Evolutionary conservation across 1,139 yeast genomes (phyloP).

Genomic region (Yamadazyma conglobata): DNA sequence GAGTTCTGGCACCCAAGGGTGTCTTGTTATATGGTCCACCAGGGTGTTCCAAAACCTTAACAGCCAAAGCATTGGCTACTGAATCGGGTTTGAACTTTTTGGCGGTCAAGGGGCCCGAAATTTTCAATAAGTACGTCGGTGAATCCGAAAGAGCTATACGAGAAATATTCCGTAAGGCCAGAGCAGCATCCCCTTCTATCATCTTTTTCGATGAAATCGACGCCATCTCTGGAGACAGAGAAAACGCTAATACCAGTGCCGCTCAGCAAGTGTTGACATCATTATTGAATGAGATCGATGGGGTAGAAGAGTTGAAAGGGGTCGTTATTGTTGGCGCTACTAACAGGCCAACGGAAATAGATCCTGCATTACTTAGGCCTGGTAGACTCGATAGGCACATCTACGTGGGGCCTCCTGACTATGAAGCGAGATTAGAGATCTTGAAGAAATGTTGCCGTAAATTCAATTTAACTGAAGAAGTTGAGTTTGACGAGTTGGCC

Average conservation of each 20-base stretch:
- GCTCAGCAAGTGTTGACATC: slow-evolving; percentile 87
- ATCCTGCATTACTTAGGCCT: slow-evolving; percentile 86
- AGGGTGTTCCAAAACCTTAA: slow-evolving; percentile 90
- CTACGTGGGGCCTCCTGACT: slow-evolving; percentile 89
- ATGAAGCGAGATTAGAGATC: slow-evolving; percentile 72
- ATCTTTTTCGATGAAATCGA: slow-evolving; percentile 95
- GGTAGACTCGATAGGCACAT: slow-evolving; percentile 92
- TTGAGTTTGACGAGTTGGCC: slow-evolving; percentile 42
- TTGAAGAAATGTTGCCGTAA: slow-evolving; percentile 62
- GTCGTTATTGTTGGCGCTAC: slow-evolving; percentile 95
- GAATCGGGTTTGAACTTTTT: slow-evolving; percentile 90
- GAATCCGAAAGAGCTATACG: slow-evolving; percentile 88
- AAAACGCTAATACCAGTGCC: slow-evolving; percentile 59
- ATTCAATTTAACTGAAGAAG: slow-evolving; percentile 45
- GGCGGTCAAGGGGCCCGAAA: slow-evolving; percentile 95
- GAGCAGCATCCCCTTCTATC: slow-evolving; percentile 91
- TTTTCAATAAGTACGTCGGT: slow-evolving; percentile 91
- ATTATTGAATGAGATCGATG: slow-evolving; percentile 88
- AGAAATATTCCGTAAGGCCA: slow-evolving; percentile 85
- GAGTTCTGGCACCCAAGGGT: slow-evolving; percentile 90
- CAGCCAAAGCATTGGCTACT: slow-evolving; percentile 93
- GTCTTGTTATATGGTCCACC: slow-evolving; percentile 92
- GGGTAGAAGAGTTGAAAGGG: slow-evolving; percentile 90
- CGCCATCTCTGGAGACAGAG: slow-evolving; percentile 78
- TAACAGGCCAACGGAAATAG: slow-evolving; percentile 88